phyloP scores from a whole-genome alignment of 257 asterid genomes.

The Solanum virginianum region DNA sequence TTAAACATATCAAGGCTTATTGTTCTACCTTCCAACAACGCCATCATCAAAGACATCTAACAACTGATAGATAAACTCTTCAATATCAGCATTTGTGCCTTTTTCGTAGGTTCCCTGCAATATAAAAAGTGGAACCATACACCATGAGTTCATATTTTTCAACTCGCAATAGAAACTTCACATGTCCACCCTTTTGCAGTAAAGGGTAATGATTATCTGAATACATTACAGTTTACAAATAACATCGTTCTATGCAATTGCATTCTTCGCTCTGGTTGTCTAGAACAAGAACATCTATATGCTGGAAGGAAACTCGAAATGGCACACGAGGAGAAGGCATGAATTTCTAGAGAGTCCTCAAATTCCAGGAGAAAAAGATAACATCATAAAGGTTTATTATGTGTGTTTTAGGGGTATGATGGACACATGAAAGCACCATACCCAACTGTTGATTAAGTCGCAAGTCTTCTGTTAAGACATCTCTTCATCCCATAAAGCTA shows the following conservation, averaged over 20 bases:
- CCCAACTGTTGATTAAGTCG: neutral
- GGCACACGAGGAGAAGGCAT: neutral
- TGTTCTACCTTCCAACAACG: constrained; percentile 46
- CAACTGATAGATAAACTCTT: constrained; percentile 72
- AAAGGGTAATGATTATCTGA: neutral
- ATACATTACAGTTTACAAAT: neutral
- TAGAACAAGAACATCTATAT: neutral
- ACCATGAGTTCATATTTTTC: neutral
- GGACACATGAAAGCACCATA: neutral
- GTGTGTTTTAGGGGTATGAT: neutral
- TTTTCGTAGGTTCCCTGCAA: constrained; percentile 81
- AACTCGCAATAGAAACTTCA: neutral
- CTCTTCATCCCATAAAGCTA: neutral
- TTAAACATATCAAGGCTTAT: neutral
- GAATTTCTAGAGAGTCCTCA: neutral
- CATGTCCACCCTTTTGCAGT: neutral
- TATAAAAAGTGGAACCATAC: neutral
- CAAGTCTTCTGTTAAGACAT: neutral
- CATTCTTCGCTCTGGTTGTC: neutral
- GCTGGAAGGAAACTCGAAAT: neutral
- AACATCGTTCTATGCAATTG: neutral
- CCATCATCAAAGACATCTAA: constrained; percentile 70
- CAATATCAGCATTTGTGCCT: constrained; percentile 82
- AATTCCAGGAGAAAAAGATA: neutral
- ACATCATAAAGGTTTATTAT: neutral